Base-by-base conservation (phyloP, 2,329 filamentous ascomycete genomes). In the Penicillium sp. region DNA sequence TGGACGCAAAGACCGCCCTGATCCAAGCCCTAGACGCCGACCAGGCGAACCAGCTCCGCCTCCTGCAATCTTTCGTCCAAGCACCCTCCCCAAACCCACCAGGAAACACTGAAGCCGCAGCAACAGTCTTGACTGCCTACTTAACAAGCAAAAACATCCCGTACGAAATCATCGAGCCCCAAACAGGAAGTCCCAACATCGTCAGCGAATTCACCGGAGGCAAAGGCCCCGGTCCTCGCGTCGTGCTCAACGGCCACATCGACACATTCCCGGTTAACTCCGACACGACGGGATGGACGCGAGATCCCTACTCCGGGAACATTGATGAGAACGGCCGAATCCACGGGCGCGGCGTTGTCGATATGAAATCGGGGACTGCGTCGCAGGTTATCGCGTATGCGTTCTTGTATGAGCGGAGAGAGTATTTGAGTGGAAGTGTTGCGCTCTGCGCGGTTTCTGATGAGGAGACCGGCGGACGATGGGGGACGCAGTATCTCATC, bases 331-430 rank as follows among this genome's bases (percentile, higher is more conserved):
- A 73, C 23, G 69, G 71, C 7, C 68, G 70, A 9, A 68, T 81
- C 19, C 70, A 76, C 62, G 78, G 79, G 2, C 69, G 78, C 21
- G 78, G 77, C 3, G 73, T 71, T 0, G 79, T 80, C 1, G 79
- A 81, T 61, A 81, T 82, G 78, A 81, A 81, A 66, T 75, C 78
- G 6, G 79, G 78, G 0, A 80, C 75, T 5, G 77, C 76, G 1
- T 77, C 79, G 0, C 71, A 69, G 3, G 69, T 79, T 6, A 75
- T 79, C n/a, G 78, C 78, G 3, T 81, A 75, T 58, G 66, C 69
- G 1, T 75, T 75, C 47, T 64, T 80, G 7, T 81, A 51, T 1
- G 29, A 26, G 2, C n/a, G 30, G 9, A 26, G 29, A 8, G 23
- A 51, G n/a, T 9, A n/a, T 30, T 1, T 51, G 4, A n/a, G n/a